Base-by-base conservation (phyloP, 2,329 filamentous ascomycete genomes). In the Penicillium psychrosexuale region DNA sequence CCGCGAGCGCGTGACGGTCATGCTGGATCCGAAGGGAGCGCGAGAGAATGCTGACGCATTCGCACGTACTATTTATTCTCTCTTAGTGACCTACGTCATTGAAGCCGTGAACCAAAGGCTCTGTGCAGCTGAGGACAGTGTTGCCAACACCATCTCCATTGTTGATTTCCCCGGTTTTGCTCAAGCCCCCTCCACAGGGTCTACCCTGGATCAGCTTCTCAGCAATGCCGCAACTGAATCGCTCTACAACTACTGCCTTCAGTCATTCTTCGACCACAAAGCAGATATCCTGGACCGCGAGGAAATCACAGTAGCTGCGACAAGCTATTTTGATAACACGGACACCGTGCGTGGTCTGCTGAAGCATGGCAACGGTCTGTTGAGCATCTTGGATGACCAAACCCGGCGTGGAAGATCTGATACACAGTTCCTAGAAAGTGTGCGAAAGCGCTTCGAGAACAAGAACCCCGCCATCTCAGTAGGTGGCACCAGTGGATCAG, bases 271-370 rank as follows among this genome's bases (percentile, higher is more conserved):
- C 72, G 92, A 97, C 68, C 87, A 88, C 63, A 95, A 94, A 73
- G 91, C 92, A 0, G 93, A 97, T 59, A 84, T 96, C 76, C 81
- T 99, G 22, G 94, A 99, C 69, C 91, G 88, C 1, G 94, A 99
- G 72, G 94, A 99, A 70, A 90, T 99, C 34, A 85, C 82, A 31
- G 90, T 99, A 3, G 84, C 92, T 2, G 87, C 92, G 0, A 97
- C 93, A 0, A 96, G 91, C 76, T 99, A 97, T 74, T 99, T 97
- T 65, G 94, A 99, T 74, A 99, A 97, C 73, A 91, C 90, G 0
- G 94, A 97, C 71, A 91, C 93, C 9, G 91, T 97, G 57, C 91
- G 89, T 66, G 93, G 91, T 12, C 81, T 99, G 31, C 79, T 99
- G 52, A 99, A 97, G 77, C 82, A 90, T 53, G 91, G 92, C 27